Percentiles rank a stretch among this genome's conserved stretches.
phyloP scores from a whole-genome alignment of 106 monocot species.

The Acanthochlamys bracteata region DNA sequence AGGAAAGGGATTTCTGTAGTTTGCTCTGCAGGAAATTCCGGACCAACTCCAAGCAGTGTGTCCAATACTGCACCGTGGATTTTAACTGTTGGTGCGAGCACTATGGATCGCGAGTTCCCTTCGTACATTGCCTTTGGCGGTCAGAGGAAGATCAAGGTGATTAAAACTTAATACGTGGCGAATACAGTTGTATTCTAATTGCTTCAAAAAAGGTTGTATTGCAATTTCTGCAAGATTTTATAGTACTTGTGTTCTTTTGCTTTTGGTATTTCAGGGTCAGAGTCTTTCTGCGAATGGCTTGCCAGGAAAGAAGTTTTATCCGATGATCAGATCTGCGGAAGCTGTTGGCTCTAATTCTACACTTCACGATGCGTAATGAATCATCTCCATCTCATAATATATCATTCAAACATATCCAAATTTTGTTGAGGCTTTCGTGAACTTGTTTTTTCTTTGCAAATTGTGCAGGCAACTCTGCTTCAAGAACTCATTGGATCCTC shows the following conservation, averaged over 20 bases:
- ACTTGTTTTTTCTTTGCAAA: too few species aligned
- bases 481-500: slow-evolving; percentile 19
- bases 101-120: slow-evolving; percentile 46
- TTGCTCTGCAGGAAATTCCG: slow-evolving; percentile 46
- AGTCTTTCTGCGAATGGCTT: slow-evolving; percentile 28
- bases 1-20: slow-evolving; percentile 39
- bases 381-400: neutral
- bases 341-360: slow-evolving; percentile 26
- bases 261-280: slow-evolving; percentile 24
- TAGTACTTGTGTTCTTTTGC: neutral
- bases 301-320: slow-evolving; percentile 21
- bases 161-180: neutral
- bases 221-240: too few species aligned
- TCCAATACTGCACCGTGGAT: slow-evolving; percentile 47
- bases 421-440: too few species aligned
- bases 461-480: slow-evolving; percentile 24
- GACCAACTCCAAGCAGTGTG: slow-evolving; percentile 24
- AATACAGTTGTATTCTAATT: too few species aligned
- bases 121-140: slow-evolving; percentile 24
- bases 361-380: slow-evolving; percentile 20
- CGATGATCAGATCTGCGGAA: slow-evolving; percentile 29
- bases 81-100: slow-evolving; percentile 47
- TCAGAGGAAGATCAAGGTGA: slow-evolving; percentile 18
- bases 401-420: neutral
- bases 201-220: too few species aligned